Base-by-base conservation (phyloP, 225 moss, liverwort and hornwort genomes). In the Physcomitrellopsis africana region DNA sequence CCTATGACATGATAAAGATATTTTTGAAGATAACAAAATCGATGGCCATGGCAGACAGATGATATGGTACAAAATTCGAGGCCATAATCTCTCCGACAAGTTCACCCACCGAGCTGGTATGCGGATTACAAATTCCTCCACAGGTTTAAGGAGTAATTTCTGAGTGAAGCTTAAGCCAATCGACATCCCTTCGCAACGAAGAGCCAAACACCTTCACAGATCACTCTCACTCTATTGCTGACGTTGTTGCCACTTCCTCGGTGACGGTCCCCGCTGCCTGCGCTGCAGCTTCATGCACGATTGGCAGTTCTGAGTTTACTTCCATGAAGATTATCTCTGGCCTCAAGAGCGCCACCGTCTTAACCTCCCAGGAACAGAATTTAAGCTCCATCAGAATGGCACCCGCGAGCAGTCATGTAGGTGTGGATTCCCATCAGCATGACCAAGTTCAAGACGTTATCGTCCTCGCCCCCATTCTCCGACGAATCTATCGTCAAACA, bases 381-480 rank as follows among this genome's bases (percentile, higher is more conserved):
- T 8, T 75, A 64, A 66, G 51, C 76, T 65, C 57, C 8, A 68
- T 80, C 69, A 75, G 58, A 70, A 76, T 16, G 75, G 70, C 63
- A 80, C 74, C 70, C 75, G 70, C 19, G 80, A 69, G 8, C 51
- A 58, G 11, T 82, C 63, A 47, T 82, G 82, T 72, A 83, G 86
- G 82, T 80, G 73, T 86, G 76, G 82, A 79, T 67, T 53, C 80
- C 86, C 53, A 10, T 69, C 3, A 20, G 26, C 49, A 0, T 3
- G 65, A 2, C 8, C n/a, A 83, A 79, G 86, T 83, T 74, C 55
- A 80, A 80, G 86, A 86, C 86, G 3, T 83, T 86, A 59, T 83
- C 83, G 0, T 86, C 71, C 83, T 66, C 83, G 83, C 85, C 82
- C 10, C 0, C 60, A 9, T 18, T 80, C 1, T 23, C 29, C 7